Conservation (phyloP, 2,329 filamentous ascomycete genomes). For the Tympanopsis confertula region DNA sequence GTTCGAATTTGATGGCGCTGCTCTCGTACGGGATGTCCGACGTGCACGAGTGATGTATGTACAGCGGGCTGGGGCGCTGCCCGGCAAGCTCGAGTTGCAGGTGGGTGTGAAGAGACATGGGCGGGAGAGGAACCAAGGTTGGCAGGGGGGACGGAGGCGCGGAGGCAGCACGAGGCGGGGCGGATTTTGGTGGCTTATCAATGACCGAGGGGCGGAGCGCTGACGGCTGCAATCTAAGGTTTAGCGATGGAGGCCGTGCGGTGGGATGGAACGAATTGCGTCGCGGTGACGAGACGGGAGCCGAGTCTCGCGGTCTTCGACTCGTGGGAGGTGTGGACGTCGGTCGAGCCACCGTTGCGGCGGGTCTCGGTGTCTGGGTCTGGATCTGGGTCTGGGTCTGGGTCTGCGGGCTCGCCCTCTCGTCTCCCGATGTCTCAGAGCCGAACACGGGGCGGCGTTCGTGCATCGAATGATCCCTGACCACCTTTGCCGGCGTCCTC, state of each 20-base stretch:
- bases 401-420: too few relatives aligned
- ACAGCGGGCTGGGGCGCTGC: slow-evolving; percentile 48
- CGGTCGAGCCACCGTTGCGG: neutral
- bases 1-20: slow-evolving; percentile 80
- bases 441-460: neutral
- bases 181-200: slow-evolving; percentile 3
- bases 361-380: neutral
- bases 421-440: too few relatives aligned
- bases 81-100: slow-evolving; percentile 54
- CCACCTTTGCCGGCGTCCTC: too few relatives aligned
- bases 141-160: slow-evolving; percentile 35
- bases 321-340: neutral
- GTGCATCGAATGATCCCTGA: too few relatives aligned
- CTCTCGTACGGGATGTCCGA: slow-evolving; percentile 73
- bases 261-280: slow-evolving; percentile 31
- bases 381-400: too few relatives aligned
- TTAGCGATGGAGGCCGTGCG: slow-evolving; percentile 4
- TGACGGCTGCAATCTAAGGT: slow-evolving; percentile 20
- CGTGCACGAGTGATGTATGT: slow-evolving; percentile 46
- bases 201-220: slow-evolving; percentile 4
- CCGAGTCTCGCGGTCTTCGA: neutral
- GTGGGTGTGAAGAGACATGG: slow-evolving; percentile 55
- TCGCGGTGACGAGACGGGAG: slow-evolving; percentile 21
- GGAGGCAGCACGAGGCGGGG: slow-evolving; percentile 13
- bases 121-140: slow-evolving; percentile 46